Percentiles rank a stretch among this genome's conserved stretches.
Conservation (phyloP, 2,329 filamentous ascomycete genomes). For the Colletotrichum orbiculare region DNA sequence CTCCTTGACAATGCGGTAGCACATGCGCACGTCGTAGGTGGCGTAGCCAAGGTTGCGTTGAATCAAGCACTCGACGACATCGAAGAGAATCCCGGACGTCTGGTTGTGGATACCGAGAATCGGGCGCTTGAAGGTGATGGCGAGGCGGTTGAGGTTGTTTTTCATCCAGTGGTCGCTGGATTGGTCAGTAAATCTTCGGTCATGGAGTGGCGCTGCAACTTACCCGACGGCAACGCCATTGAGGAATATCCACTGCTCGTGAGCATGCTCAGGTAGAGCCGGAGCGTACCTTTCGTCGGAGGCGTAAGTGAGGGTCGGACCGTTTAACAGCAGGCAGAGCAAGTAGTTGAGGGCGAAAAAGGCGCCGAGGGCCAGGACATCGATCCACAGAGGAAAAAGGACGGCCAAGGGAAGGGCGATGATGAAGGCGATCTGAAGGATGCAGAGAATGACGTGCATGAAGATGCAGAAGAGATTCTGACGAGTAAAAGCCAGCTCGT, state of each 20-base stretch:
- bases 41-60: conserved; percentile 81
- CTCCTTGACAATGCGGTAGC: conserved; percentile 71
- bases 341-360: conserved; percentile 63
- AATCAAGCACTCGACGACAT: conserved; percentile 80
- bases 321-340: conserved; percentile 65
- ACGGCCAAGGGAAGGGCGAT: conserved; percentile 64
- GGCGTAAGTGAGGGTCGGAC: conserved; percentile 58
- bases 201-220: conserved; percentile 41
- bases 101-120: conserved; percentile 81
- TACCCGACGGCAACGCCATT: conserved; percentile 77
- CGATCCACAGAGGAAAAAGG: conserved; percentile 62
- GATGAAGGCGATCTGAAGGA: conserved; percentile 71
- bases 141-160: conserved; percentile 76
- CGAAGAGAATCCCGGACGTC: conserved; percentile 80
- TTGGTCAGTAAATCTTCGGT: conserved; percentile 9
- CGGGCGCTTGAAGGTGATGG: conserved; percentile 77
- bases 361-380: conserved; percentile 48
- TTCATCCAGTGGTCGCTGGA: conserved; percentile 73
- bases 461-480: conserved; percentile 67
- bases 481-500: conserved; percentile 71
- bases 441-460: conserved; percentile 67
- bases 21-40: conserved; percentile 74
- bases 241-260: conserved; percentile 82
- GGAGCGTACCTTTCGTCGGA: conserved; percentile 66
- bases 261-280: conserved; percentile 59